A percentile compares a stretch with the other conserved stretches of the same genome.
Evolutionary conservation across 2,329 filamentous ascomycete species (phyloP).

Genomic region (Colletotrichum brevisporum): DNA sequence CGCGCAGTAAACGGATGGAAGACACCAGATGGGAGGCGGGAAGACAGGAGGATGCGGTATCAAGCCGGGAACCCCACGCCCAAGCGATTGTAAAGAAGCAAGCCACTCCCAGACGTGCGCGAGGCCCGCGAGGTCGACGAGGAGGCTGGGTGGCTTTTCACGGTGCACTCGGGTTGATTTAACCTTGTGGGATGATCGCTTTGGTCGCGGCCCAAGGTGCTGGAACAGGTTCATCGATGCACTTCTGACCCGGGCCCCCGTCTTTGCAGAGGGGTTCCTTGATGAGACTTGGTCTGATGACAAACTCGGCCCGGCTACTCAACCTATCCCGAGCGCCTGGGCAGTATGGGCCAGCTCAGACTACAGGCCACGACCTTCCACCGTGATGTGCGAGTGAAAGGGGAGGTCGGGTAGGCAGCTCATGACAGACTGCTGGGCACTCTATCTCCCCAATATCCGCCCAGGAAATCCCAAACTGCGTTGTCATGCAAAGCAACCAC

Average conservation of each 20-base stretch:
- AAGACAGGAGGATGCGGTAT: constrained; percentile 31
- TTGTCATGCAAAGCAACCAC: constrained; percentile 22
- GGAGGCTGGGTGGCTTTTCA: constrained; percentile 19
- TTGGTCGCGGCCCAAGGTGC: constrained; percentile 26
- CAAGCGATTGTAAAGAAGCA: constrained; percentile 4
- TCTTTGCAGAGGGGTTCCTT: constrained; percentile 21
- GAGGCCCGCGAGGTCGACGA: neutral
- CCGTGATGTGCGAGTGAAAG: constrained; percentile 14
- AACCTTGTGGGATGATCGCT: constrained; percentile 33
- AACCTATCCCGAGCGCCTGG: constrained; percentile 21
- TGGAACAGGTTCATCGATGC: constrained; percentile 33
- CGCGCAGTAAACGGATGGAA: constrained; percentile 28
- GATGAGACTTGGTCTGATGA: constrained; percentile 26
- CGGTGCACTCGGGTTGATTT: constrained; percentile 26
- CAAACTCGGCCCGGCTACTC: constrained; percentile 20
- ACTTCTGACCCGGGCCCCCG: constrained; percentile 25
- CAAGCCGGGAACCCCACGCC: constrained; percentile 6
- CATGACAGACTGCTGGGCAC: constrained; percentile 15
- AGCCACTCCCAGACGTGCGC: constrained; percentile 15
- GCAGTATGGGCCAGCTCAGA: constrained; percentile 18
- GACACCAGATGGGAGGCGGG: constrained; percentile 28
- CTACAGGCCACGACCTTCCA: constrained; percentile 29
- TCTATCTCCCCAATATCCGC: constrained; percentile 13
- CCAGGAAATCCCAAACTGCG: constrained; percentile 19
- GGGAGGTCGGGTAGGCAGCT: constrained; percentile 14